Evolutionary conservation across 2,329 filamentous ascomycete genomes (phyloP), one percentile per base, ranked within the genome.

Genomic region (Hymenotorrendiella dingleyae): DNA sequence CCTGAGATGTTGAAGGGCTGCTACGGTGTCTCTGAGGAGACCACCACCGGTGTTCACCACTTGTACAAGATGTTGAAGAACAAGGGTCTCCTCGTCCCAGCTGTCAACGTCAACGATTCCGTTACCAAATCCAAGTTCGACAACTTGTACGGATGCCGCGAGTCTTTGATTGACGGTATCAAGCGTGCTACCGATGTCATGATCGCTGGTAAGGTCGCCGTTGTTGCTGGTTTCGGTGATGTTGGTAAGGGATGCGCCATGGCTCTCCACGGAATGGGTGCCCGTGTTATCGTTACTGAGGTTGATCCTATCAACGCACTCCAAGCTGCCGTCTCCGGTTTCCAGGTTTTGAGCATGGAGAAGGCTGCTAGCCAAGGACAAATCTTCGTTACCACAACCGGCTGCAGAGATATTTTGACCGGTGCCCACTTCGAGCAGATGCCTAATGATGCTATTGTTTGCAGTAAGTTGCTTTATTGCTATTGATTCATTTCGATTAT

Each of bases 121-220:
- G 91, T 98, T 67, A 98, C 93, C 72, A 98, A 97, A 84, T 95
- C 89, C 74, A 98, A 98, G 82, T 98, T 98, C 69, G 93, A 97
- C 82, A 98, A 98, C 84, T 76, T 97, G 56, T 98, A 97, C 81
- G 91, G 93, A 66, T 97, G 93, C 88, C 84, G 89, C 68, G 93
- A 97, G 78, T 96, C 91, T 54, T 85, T 98, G 62, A 83, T 98
- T 64, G 93, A 98, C 70, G 93, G 93, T 69, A 97, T 98, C 83
- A 98, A 97, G 86, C 91, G 91, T 76, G 91, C 93, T 62, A 98
- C 93, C 70, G 91, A 98, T 76, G 93, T 97, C 72, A 98, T 98
- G 93, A 91, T 97, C 78, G 93, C 93, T 65, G 93, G 93, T 70
- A 97, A 98, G 85, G 82, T 96, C 63, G 89, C 87, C 56, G 90